Base-by-base conservation (phyloP, 2,329 filamentous ascomycete genomes). In the Talaromyces sp. region DNA sequence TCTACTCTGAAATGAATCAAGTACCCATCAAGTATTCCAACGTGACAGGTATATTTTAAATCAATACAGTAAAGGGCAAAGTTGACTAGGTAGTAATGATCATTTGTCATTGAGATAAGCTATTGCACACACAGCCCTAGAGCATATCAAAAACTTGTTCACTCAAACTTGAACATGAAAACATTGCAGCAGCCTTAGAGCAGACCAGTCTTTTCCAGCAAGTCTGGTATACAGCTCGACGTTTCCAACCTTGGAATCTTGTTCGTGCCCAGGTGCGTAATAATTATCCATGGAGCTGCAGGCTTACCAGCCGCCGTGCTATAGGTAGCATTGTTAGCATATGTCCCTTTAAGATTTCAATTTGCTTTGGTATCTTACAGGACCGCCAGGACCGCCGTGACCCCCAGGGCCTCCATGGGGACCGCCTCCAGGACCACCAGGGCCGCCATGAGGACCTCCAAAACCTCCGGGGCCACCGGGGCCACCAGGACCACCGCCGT, bases 241-340 rank as follows among this genome's bases (percentile, higher is more conserved):
- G 40, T 22, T 17, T 14, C 17, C 32, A 40, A 9, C 40, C 33
- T 36, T 11, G 30, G n/a, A n/a, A n/a, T n/a, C n/a, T n/a, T n/a
- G n/a, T n/a, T 1, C 19, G 30, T 11, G 6, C 30, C 30, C 6
- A 11, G 9, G 33, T n/a, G 33, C n/a, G n/a, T 35, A 35, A n/a
- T 37, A n/a, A 5, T 37, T 37, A 9, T 19, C 32, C 24, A 39
- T 37, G 16, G 8, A 8, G 22, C n/a, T 17, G 33, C 29, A 14
- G 8, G 30, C 16, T 52, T 47, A 52, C 29, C 49, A 33, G 35
- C 49, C 36, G 30, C 49, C 49, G 29, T 42, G 43, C 43, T 47
- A 39, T 39, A 9, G 11, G 9, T 24, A 2, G 22, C 27, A 7
- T 3, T 30, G 22, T 52, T 33, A 52, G 49, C 19, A 14, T n/a